phyloP scores from a whole-genome alignment of 306 rosid species.

The Mimosa bimucronata region DNA sequence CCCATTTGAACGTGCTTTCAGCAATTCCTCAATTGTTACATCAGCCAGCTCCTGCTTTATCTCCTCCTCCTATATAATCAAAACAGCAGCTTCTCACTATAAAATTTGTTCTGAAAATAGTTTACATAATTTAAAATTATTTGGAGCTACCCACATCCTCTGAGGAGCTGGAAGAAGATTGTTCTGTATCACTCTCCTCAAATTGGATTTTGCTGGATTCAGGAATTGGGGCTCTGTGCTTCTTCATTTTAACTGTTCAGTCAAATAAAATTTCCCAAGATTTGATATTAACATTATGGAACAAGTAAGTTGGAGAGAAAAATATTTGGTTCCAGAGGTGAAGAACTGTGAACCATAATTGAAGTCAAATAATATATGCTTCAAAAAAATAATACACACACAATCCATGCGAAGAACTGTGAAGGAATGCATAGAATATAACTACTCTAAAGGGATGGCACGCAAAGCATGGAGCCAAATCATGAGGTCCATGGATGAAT shows the following conservation, averaged over 20 bases:
- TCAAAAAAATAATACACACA: not conserved
- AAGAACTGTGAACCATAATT: not conserved
- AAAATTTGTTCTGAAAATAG: not conserved
- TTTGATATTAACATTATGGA: not conserved
- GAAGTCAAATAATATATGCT: not conserved
- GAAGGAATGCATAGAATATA: not conserved
- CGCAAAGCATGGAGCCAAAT: not conserved
- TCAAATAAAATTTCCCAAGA: conserved; percentile 4
- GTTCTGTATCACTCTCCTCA: conserved; percentile 37
- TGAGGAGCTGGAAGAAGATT: conserved; percentile 43
- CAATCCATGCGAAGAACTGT: not conserved
- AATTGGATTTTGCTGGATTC: conserved; percentile 35
- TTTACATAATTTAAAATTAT: not conserved
- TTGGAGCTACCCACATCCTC: conserved; percentile 44
- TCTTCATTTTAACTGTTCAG: conserved; percentile 31
- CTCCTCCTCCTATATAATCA: conserved; percentile 61
- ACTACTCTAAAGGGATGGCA: not conserved
- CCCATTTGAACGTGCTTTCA: conserved; percentile 79
- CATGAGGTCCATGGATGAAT: not conserved
- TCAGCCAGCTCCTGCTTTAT: conserved; percentile 79
- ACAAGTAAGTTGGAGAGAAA: not conserved
- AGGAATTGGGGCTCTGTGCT: conserved; percentile 15
- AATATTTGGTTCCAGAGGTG: not conserved
- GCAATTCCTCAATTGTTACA: conserved; percentile 84
- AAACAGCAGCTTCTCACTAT: not conserved